Conservation (phyloP, 805 yeast genomes). For the Saturnispora halmiae region DNA sequence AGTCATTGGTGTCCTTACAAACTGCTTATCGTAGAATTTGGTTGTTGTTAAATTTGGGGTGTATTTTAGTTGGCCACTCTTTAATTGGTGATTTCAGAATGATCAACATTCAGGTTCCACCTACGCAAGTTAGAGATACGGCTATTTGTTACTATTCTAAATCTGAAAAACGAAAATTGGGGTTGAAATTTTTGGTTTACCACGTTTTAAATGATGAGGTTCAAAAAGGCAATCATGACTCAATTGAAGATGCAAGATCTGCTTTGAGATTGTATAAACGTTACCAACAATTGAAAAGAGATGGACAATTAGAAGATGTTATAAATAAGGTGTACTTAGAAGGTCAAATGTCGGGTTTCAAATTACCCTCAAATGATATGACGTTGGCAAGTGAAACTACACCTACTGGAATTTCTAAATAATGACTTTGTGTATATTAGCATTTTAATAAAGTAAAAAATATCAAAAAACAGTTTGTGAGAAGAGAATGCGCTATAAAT, state of each 20-base stretch:
- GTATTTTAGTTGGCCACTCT: slow-evolving; percentile 93
- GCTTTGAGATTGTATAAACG: slow-evolving; percentile 72
- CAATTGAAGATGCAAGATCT: slow-evolving; percentile 89
- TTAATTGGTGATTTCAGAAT: slow-evolving; percentile 84
- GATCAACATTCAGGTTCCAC: slow-evolving; percentile 84
- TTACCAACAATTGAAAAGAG: slow-evolving; percentile 51
- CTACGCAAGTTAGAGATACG: slow-evolving; percentile 81
- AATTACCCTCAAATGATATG: slow-evolving; percentile 31
- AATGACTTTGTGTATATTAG: slow-evolving; percentile 5
- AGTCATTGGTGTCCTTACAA: slow-evolving; percentile 67
- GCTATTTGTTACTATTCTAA: slow-evolving; percentile 68
- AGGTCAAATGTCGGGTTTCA: slow-evolving; percentile 50
- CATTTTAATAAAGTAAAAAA: neutral
- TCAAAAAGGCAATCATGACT: slow-evolving; percentile 91
- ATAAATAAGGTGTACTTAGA: slow-evolving; percentile 63
- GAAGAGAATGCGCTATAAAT: too few species aligned
- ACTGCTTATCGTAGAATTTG: slow-evolving; percentile 84
- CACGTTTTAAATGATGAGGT: slow-evolving; percentile 64
- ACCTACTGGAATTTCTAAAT: neutral
- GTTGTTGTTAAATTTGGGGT: slow-evolving; percentile 81
- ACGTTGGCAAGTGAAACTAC: neutral
- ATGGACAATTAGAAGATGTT: slow-evolving; percentile 51
- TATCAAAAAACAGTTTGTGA: neutral
- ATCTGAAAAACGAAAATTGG: slow-evolving; percentile 65
- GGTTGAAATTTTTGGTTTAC: slow-evolving; percentile 81